phyloP scores from a whole-genome alignment of 208 protist species.

The Trypanosoma brucei region DNA sequence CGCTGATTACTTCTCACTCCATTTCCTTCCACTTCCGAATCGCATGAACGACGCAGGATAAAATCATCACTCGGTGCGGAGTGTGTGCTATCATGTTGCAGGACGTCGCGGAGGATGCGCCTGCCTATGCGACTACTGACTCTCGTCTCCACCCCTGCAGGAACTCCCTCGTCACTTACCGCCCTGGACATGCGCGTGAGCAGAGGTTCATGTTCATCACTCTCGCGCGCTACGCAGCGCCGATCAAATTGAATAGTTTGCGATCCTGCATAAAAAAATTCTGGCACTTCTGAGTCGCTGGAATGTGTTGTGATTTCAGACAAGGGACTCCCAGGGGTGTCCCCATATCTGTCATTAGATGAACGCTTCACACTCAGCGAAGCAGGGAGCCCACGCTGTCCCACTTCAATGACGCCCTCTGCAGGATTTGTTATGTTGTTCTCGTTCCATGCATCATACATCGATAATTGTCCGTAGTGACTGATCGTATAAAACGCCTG shows the following conservation, averaged over 20 bases:
- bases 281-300: slow-evolving; percentile 27
- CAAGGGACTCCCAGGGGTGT: slow-evolving; percentile 1
- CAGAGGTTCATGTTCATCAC: slow-evolving; percentile 4
- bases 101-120: slow-evolving; percentile 21
- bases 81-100: slow-evolving; percentile 15
- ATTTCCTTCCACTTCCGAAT: slow-evolving; percentile 12
- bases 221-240: slow-evolving; percentile 2
- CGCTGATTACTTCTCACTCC: slow-evolving; percentile 5
- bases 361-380: slow-evolving; percentile 13
- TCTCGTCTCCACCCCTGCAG: slow-evolving; percentile 17
- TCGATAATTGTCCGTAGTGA: slow-evolving; percentile 44
- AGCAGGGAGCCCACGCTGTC: slow-evolving; percentile 37
- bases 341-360: slow-evolving; percentile 17
- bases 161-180: slow-evolving; percentile 9
- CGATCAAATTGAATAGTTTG: slow-evolving; percentile 43
- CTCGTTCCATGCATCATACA: slow-evolving; percentile 77
- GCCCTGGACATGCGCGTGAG: slow-evolving; percentile 6
- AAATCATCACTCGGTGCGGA: slow-evolving; percentile 9
- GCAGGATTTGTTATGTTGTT: slow-evolving; percentile 19
- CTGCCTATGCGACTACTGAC: slow-evolving; percentile 19
- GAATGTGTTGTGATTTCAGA: slow-evolving; percentile 6
- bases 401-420: slow-evolving; percentile 19
- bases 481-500: slow-evolving; percentile 59
- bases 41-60: slow-evolving; percentile 19
- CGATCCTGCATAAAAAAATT: slow-evolving; percentile 35